phyloP scores from a whole-genome alignment of 148 eudicot species.

The Rhododendron williamsianum region DNA sequence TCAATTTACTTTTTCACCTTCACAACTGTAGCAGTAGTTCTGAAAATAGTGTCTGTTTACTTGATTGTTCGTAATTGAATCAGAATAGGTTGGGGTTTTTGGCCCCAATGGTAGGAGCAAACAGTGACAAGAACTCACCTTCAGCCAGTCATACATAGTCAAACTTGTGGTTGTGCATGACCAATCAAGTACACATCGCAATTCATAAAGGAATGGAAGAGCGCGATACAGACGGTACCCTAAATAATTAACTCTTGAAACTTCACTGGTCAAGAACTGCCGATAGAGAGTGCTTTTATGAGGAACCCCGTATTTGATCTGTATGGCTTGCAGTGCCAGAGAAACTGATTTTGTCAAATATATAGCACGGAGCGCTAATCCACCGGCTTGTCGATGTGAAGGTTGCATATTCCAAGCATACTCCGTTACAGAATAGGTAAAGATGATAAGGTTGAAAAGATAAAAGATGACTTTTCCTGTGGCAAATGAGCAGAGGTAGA shows the following conservation, averaged over 20 bases:
- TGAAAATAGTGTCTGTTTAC: neutral
- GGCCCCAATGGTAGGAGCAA: neutral
- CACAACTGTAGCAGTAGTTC: neutral
- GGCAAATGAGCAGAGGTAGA: conserved; percentile 95
- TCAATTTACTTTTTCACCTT: neutral
- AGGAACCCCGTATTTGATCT: conserved; percentile 93
- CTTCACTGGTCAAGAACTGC: conserved; percentile 85
- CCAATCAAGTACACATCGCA: conserved; percentile 99
- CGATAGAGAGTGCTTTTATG: conserved; percentile 94
- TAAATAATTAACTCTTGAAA: conserved; percentile 72
- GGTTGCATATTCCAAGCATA: conserved; percentile 94
- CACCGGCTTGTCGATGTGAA: conserved; percentile 59
- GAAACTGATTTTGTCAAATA: conserved; percentile 86
- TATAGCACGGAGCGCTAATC: conserved; percentile 83
- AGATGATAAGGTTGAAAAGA: conserved; percentile 77
- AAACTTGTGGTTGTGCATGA: conserved; percentile 95
- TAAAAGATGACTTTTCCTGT: conserved; percentile 85
- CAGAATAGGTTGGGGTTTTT: neutral
- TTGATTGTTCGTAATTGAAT: neutral
- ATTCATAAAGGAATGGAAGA: conserved; percentile 91
- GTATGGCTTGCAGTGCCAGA: conserved; percentile 93
- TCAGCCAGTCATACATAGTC: conserved; percentile 99
- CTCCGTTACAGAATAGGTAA: conserved; percentile 77
- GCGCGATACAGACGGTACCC: conserved; percentile 95
- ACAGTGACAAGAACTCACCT: conserved; percentile 45